Evolutionary conservation across 179 eudicot species (phyloP), one percentile per base, ranked within the genome.

Genomic region (Heliamphora ciliata): DNA sequence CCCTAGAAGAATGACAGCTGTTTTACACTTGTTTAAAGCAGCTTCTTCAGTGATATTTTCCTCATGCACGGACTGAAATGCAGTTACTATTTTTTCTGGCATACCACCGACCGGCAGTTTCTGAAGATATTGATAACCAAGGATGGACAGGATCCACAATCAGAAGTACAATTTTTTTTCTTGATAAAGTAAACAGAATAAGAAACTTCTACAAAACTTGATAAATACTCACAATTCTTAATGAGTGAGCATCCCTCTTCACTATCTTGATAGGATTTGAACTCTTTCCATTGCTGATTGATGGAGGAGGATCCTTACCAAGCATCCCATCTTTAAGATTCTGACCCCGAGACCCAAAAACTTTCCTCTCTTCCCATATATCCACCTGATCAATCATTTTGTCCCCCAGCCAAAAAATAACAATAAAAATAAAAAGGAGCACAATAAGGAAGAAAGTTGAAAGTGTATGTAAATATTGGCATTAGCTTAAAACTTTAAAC

Each of bases 291-390:
- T 82, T 94, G 93, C 87, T 87, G 80, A 81, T 86, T 69, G 85
- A 65, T 48, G 89, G 89, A 74, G 87, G 80, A 78, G 91, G 87
- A 81, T 83, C 89, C 82, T 88, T 91, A 56, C 92, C 93, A 84
- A 92, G 86, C 76, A 95, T 65, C 84, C 89, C 93, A 86, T 90
- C 91, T 89, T 94, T 95, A 75, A 95, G 93, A 87, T 88, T 90
- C 82, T 94, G 97, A 59, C 88, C 90, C 18, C 97, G 89, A 77
- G 98, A 95, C 84, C 98, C 98, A 86, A 95, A 95, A 52, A 95
- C 98, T 90, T 94, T 95, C 83, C 98, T 88, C 64, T 94, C 93
- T 83, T 90, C 98, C 98, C 98, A 95, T 79, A 95, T 95, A 64
- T 85, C 88, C 84, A 95, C 93, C 98, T 90, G 73, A 61, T 87